Evolutionary conservation across 805 yeast genomes (phyloP).

Genomic region (Saccharomycopsis sp.): DNA sequence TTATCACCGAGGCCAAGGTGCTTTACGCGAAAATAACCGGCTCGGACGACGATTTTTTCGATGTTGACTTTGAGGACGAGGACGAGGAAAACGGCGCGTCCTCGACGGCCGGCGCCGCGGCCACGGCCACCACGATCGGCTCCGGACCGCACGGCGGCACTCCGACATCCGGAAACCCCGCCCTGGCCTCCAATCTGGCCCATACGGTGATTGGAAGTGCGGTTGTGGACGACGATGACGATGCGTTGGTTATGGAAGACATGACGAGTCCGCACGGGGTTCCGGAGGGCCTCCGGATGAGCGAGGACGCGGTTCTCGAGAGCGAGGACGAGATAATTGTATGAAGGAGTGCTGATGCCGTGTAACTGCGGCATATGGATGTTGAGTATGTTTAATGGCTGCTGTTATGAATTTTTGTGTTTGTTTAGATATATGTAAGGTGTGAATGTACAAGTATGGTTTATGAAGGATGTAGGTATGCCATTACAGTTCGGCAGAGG

Average conservation of each 20-base stretch:
- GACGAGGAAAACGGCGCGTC: conserved; percentile 49
- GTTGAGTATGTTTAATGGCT: no score
- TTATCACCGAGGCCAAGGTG: conserved; percentile 70
- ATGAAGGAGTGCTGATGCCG: no score
- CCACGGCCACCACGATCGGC: neutral
- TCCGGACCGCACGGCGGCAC: neutral
- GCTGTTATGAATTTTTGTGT: no score
- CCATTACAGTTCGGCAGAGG: no score
- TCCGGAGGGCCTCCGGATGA: neutral
- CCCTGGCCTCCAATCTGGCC: neutral
- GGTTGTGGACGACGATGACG: conserved; percentile 15
- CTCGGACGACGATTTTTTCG: conserved; percentile 91
- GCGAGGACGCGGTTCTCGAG: conserved; percentile 5
- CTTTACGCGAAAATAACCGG: conserved; percentile 80
- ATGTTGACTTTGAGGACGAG: conserved; percentile 93
- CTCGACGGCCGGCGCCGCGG: neutral
- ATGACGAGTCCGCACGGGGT: conserved; percentile 6
- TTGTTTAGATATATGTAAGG: no score
- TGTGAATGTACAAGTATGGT: no score
- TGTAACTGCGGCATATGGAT: no score
- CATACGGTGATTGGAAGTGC: neutral
- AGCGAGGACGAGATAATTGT: conserved; percentile 20
- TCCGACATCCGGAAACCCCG: neutral
- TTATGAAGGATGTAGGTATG: no score
- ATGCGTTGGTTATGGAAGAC: conserved; percentile 19